phyloP scores from a whole-genome alignment of 176 grass and related monocot species.

The Pontederia paniculata region DNA sequence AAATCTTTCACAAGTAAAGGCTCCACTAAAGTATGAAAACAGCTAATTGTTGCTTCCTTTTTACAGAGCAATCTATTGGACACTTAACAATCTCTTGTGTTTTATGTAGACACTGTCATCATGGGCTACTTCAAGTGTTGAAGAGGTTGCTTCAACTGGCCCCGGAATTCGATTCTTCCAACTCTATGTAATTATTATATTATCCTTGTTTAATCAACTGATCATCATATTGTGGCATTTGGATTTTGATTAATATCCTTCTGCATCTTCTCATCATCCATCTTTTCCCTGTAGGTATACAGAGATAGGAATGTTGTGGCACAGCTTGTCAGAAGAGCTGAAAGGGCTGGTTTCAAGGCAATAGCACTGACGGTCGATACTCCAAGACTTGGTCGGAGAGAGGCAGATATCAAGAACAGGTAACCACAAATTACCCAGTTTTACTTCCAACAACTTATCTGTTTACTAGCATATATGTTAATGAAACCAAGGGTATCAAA shows the following conservation, averaged over 20 bases:
- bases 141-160: conserved; percentile 93
- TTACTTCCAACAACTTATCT: neutral
- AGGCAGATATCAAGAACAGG: conserved; percentile 99
- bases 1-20: too few relatives aligned
- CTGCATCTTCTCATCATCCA: conserved; percentile 6
- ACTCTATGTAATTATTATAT: conserved; percentile 50
- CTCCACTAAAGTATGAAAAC: conserved; percentile 2
- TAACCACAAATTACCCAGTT: conserved; percentile 6
- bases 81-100: neutral
- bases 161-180: conserved; percentile 98
- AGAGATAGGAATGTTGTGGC: conserved; percentile 84
- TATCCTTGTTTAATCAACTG: neutral
- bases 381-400: conserved; percentile 80
- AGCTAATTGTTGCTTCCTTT: neutral
- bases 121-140: conserved; percentile 97
- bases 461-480: too few relatives aligned
- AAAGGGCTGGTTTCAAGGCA: conserved; percentile 95
- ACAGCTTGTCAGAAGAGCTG: conserved; percentile 84
- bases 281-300: conserved; percentile 55
- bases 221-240: neutral
- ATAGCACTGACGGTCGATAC: conserved; percentile 95
- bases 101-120: conserved; percentile 76
- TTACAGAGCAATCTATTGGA: neutral
- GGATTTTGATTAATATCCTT: neutral
- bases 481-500: too few relatives aligned